phyloP scores from a whole-genome alignment of 2,329 filamentous ascomycete species.

The Fusarium sp. region DNA sequence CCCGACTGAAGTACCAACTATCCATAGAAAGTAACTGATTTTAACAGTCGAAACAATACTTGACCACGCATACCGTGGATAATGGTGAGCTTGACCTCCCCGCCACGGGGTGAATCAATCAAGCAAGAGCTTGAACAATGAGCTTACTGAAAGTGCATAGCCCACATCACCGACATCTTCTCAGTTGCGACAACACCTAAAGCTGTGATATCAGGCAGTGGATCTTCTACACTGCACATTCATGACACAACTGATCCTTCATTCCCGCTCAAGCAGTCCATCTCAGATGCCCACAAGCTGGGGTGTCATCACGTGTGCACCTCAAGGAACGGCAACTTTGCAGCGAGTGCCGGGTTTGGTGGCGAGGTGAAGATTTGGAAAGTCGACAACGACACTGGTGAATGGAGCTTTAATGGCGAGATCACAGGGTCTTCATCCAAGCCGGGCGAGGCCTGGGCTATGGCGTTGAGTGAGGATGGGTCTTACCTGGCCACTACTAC shows the following conservation, averaged over 20 bases:
- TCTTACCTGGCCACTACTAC: conserved; percentile 88
- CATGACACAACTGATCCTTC: conserved; percentile 79
- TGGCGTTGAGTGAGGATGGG: conserved; percentile 87
- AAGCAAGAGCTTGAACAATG: conserved; percentile 16
- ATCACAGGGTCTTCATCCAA: conserved; percentile 62
- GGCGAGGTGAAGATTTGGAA: conserved; percentile 90
- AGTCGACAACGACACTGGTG: conserved; percentile 66
- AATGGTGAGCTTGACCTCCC: conserved; percentile 71
- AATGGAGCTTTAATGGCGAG: conserved; percentile 61
- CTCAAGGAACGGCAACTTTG: conserved; percentile 74
- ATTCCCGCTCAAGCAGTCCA: conserved; percentile 82
- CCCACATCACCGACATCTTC: conserved; percentile 87
- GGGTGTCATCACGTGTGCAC: conserved; percentile 92
- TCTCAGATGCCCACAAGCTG: conserved; percentile 83
- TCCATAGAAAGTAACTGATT: conserved; percentile 7
- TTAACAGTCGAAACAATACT: conserved; percentile 93
- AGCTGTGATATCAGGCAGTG: conserved; percentile 84
- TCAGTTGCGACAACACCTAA: conserved; percentile 80
- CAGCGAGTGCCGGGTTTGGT: conserved; percentile 88
- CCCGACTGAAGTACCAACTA: not conserved
- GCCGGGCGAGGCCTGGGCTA: conserved; percentile 84
- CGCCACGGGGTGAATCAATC: conserved; percentile 37
- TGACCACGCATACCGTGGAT: conserved; percentile 91
- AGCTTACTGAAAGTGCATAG: conserved; percentile 58
- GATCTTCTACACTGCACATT: conserved; percentile 83